Conservation (phyloP, 257 asterid species). For the Asclepias syriaca region DNA sequence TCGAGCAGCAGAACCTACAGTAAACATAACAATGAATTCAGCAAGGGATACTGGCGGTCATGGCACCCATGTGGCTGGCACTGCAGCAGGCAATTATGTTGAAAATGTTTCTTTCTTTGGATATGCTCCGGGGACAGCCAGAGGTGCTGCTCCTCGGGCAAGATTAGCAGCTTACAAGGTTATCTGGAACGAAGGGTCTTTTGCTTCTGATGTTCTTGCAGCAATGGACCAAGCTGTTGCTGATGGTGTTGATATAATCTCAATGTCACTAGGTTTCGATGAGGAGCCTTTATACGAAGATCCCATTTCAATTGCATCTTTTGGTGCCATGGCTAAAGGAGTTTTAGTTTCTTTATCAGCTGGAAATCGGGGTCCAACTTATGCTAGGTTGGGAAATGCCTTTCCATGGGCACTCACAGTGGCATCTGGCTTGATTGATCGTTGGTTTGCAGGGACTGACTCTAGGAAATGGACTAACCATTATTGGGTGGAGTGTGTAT, state of each 20-base stretch:
- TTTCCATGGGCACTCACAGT: slow-evolving; percentile 56
- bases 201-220: slow-evolving; percentile 49
- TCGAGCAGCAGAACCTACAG: slow-evolving; percentile 20
- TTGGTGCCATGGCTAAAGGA: slow-evolving; percentile 59
- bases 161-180: slow-evolving; percentile 48
- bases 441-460: slow-evolving; percentile 42
- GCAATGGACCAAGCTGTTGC: slow-evolving; percentile 60
- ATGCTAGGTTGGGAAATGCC: slow-evolving; percentile 34
- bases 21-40: slow-evolving; percentile 38
- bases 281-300: slow-evolving; percentile 31
- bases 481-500: slow-evolving; percentile 47
- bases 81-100: slow-evolving; percentile 39
- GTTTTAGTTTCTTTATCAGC: slow-evolving; percentile 57
- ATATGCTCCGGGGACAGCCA: slow-evolving; percentile 36
- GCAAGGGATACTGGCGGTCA: slow-evolving; percentile 39
- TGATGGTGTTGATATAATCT: slow-evolving; percentile 50
- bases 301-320: slow-evolving; percentile 55
- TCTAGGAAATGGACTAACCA: slow-evolving; percentile 29
- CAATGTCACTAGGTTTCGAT: slow-evolving; percentile 42
- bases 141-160: slow-evolving; percentile 48
- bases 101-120: slow-evolving; percentile 37
- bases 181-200: slow-evolving; percentile 39
- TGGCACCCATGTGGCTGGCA: slow-evolving; percentile 49
- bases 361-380: slow-evolving; percentile 40
- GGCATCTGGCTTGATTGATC: slow-evolving; percentile 55